Conservation (phyloP, 257 asterid genomes). For the Nicotiana sylvestris region DNA sequence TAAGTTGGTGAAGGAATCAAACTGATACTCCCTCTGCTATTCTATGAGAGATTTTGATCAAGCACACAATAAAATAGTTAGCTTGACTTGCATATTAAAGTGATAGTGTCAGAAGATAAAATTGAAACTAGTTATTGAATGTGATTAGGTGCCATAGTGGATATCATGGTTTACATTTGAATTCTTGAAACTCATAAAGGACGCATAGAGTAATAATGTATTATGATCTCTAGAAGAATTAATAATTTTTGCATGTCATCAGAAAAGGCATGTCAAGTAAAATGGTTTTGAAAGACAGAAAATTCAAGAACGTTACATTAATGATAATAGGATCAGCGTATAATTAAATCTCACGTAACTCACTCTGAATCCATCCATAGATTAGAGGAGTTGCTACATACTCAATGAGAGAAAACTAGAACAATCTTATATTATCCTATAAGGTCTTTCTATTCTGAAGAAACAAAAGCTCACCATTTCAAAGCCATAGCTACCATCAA, state of each 20-base stretch:
- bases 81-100: background rate
- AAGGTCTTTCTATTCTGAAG: background rate
- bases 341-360: background rate
- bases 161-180: background rate
- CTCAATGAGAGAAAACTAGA: background rate
- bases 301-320: background rate
- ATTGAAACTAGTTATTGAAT: background rate
- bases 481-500: conserved; percentile 98
- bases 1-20: background rate
- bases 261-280: background rate
- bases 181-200: background rate
- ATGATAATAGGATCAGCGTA: background rate
- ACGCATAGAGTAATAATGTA: background rate
- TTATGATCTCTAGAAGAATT: background rate
- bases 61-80: background rate
- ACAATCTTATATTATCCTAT: background rate
- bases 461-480: conserved; percentile 69
- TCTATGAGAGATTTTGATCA: background rate
- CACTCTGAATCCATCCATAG: background rate
- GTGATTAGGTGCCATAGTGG: background rate
- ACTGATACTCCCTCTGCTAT: background rate
- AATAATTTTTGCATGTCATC: background rate
- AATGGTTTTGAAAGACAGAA: background rate
- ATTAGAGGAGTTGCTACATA: background rate
- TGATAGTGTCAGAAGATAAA: background rate